Conservation (phyloP, 768 basidiomycete species). For the Rhodotorula taiwanensis region DNA sequence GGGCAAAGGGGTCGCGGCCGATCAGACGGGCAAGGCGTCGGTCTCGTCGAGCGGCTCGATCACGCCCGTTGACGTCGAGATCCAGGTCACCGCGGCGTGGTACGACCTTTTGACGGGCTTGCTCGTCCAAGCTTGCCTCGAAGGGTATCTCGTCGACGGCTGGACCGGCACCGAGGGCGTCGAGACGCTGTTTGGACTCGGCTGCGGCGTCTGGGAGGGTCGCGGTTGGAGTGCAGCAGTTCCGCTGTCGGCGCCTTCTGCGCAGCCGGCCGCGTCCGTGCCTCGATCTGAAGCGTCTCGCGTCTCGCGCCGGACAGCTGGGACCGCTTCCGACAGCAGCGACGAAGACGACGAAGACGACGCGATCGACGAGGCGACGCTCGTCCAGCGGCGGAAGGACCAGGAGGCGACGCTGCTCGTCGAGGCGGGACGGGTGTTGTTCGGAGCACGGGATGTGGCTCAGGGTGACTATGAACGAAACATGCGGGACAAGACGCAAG, state of each 20-base stretch:
- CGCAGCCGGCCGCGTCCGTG: too few species aligned
- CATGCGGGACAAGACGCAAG: conserved; percentile 64
- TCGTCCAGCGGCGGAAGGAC: conserved; percentile 51
- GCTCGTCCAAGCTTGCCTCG: conserved; percentile 71
- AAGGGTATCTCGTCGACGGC: conserved; percentile 73
- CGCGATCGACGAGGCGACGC: conserved; percentile 37
- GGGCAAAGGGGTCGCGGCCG: not conserved
- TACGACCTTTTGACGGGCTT: conserved; percentile 70
- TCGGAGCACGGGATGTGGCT: conserved; percentile 44
- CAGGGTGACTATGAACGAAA: conserved; percentile 67
- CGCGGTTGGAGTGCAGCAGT: conserved; percentile 26
- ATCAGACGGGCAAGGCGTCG: not conserved
- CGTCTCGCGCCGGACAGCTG: not conserved
- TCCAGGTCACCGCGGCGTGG: conserved; percentile 61
- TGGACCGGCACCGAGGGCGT: conserved; percentile 68
- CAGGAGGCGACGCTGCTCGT: conserved; percentile 14
- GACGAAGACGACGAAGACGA: conserved; percentile 37
- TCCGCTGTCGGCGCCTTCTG: too few species aligned
- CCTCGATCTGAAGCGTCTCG: too few species aligned
- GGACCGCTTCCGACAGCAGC: conserved; percentile 5
- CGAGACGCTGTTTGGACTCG: conserved; percentile 66
- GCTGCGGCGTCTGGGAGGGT: conserved; percentile 44
- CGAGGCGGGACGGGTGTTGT: conserved; percentile 21
- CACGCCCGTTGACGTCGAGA: not conserved
- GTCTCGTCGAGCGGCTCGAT: not conserved